These are phyloP conservation scores for Pleodorina starrii DNA, from an alignment of 139 green algal genomes.

Conservation along the genomic window DNA sequence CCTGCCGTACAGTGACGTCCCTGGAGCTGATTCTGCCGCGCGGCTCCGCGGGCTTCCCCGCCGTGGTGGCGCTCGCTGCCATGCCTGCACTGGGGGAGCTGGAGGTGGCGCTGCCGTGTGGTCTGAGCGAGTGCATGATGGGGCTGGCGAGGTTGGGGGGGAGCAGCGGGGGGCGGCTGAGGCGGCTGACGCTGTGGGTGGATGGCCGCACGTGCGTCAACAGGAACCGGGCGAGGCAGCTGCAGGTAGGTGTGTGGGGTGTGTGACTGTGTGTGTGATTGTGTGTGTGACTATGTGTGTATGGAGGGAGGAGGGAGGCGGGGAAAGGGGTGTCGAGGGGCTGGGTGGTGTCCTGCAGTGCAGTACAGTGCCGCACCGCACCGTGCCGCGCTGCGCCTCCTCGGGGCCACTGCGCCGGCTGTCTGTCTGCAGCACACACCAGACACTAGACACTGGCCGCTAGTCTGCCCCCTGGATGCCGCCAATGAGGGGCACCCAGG, in stretches of 20 bases:
- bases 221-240: conserved; percentile 4
- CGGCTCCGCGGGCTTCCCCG: background rate
- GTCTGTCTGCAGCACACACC: too few relatives aligned
- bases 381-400: too few relatives aligned
- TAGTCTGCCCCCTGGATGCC: too few relatives aligned
- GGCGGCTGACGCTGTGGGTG: conserved; percentile 47
- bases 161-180: background rate
- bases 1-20: background rate
- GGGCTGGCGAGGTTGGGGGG: conserved; percentile 29
- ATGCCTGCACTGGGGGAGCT: background rate
- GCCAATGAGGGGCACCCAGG: too few relatives aligned
- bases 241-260: conserved; percentile 35
- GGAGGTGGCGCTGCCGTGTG: conserved; percentile 40
- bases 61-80: background rate
- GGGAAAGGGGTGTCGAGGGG: too few relatives aligned
- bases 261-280: too few relatives aligned
- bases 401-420: too few relatives aligned
- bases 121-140: conserved; percentile 36
- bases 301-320: too few relatives aligned
- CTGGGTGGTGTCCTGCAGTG: too few relatives aligned
- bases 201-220: conserved; percentile 31
- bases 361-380: too few relatives aligned
- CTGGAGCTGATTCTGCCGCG: conserved; percentile 45
- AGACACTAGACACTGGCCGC: too few relatives aligned
- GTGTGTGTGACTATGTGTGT: too few relatives aligned